A percentile compares a stretch with the other conserved stretches of the same genome.
Conservation (phyloP, 208 protist species). For the Leptomonas pyrrhocoris region DNA sequence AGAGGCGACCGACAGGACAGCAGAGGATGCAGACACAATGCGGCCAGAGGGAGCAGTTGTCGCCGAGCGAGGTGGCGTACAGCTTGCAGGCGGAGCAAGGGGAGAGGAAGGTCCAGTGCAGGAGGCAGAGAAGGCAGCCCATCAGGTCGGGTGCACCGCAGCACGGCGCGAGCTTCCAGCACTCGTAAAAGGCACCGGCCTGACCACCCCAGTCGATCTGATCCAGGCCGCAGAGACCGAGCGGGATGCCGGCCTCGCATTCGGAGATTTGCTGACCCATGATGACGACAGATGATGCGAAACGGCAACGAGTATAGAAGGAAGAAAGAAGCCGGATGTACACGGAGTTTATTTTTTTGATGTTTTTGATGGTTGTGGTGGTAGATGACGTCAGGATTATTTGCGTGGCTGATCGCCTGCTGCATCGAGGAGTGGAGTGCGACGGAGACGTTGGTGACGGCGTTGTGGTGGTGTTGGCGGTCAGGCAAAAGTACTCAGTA, state of each 20-base stretch:
- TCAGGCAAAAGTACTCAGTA: too few species aligned
- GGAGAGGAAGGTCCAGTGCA: constrained; percentile 55
- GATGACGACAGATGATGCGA: constrained; percentile 1
- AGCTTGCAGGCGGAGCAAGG: constrained; percentile 69
- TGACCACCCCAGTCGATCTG: constrained; percentile 70
- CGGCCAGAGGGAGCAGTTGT: constrained; percentile 66
- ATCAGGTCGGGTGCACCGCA: constrained; percentile 65
- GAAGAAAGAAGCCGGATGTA: background rate
- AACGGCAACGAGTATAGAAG: constrained; percentile 3
- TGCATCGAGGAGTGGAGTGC: too few species aligned
- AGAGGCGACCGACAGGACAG: constrained; percentile 61
- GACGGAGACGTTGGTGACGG: too few species aligned
- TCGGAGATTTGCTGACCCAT: constrained; percentile 59
- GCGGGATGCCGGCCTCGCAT: constrained; percentile 39
- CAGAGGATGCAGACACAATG: constrained; percentile 74
- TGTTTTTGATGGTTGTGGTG: too few species aligned
- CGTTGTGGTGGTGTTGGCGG: too few species aligned
- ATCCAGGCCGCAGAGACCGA: constrained; percentile 64
- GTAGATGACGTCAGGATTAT: too few species aligned
- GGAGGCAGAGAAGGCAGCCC: constrained; percentile 47
- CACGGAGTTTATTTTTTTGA: too few species aligned
- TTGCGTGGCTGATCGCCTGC: too few species aligned
- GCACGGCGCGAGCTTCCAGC: constrained; percentile 72
- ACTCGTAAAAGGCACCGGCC: constrained; percentile 75
- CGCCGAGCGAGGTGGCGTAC: constrained; percentile 72